Evolutionary conservation across 495 filamentous ascomycete species (phyloP), one percentile per base, ranked within the genome.

Genomic region (Penicillium tannophilum): DNA sequence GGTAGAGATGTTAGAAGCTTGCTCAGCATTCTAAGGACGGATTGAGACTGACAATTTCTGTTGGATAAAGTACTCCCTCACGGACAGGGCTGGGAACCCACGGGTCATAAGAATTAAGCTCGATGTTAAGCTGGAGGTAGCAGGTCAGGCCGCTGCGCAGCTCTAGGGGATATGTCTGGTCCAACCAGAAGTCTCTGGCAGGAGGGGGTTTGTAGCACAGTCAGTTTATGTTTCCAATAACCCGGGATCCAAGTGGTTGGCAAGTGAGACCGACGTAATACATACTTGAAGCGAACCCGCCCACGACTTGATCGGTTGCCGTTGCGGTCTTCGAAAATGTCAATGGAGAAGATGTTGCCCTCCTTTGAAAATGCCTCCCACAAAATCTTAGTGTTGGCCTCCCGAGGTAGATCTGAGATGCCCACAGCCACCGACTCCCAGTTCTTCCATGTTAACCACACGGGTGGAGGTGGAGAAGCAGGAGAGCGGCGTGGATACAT

Each of bases 251-350:
- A 23, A 23, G 20, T 23, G 31, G 31, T 0, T 33, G 6, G 11
- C 7, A 4, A 31, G 23, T 17, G 14, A 55, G 19, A 58, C 72
- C 28, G 20, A 23, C 20, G 20, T 23, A 2, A 23, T 23, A 23
- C 20, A 23, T 53, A 82, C 79, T 61, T 76, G 49, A 82, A 82
- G 0, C 77, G 70, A n/a, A 82, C 56, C 12, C 70, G 69, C 5
- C 69, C 79, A 35, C 57, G 66, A 2, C 62, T 58, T 11, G 55
- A 56, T 43, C 68, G 45, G 14, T 63, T 54, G 10, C 72, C 76
- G 20, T 69, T 61, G 8, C 44, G 36, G 53, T 79, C 68, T 39
- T 76, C 75, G 31, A 70, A 78, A 1, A 83, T 63, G 26, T 82
- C 79, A 48, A 84, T 80, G 0, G 70, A 67, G 14, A 64, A 59